These are phyloP conservation scores for Fusarium secorum DNA, from an alignment of 2,329 filamentous ascomycete genomes.

Conservation along the genomic window DNA sequence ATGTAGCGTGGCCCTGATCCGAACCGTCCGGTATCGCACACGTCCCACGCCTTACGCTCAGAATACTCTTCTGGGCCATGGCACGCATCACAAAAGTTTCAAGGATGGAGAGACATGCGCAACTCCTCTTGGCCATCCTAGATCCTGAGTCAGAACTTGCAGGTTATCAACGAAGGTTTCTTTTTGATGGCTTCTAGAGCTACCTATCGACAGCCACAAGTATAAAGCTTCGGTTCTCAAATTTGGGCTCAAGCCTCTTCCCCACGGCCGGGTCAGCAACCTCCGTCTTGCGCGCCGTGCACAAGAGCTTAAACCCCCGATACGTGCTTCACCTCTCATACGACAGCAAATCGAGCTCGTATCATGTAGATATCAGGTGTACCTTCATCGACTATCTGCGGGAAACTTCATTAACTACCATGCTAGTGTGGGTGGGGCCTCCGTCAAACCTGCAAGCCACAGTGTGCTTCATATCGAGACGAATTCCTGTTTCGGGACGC, in stretches of 20 bases:
- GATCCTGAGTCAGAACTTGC: neutral
- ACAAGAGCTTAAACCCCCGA: conserved; percentile 18
- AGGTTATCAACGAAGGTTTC: neutral
- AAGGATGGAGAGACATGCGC: neutral
- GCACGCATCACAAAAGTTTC: neutral
- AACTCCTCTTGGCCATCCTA: neutral
- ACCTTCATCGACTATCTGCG: conserved; percentile 9
- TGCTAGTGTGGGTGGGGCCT: conserved; percentile 24
- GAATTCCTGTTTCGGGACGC: conserved; percentile 39
- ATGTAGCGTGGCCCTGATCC: conserved; percentile 18
- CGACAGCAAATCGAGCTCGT: conserved; percentile 28
- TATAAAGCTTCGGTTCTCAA: conserved; percentile 7
- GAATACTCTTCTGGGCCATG: conserved; percentile 1
- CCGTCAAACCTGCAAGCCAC: conserved; percentile 35
- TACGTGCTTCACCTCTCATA: conserved; percentile 20
- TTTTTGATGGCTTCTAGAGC: neutral
- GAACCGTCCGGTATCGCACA: conserved; percentile 34
- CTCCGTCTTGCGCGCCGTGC: conserved; percentile 33
- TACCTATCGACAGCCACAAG: neutral
- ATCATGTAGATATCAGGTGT: conserved; percentile 6
- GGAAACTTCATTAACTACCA: conserved; percentile 24
- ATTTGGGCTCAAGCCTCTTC: conserved; percentile 18
- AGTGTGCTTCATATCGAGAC: conserved; percentile 33
- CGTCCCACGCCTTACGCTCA: conserved; percentile 3
- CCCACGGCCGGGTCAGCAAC: conserved; percentile 5